A percentile compares a stretch with the other conserved stretches of the same genome.
These are phyloP conservation scores for Fusarium incarnatum DNA, from an alignment of 2,329 filamentous ascomycete species.

Conservation along the genomic window DNA sequence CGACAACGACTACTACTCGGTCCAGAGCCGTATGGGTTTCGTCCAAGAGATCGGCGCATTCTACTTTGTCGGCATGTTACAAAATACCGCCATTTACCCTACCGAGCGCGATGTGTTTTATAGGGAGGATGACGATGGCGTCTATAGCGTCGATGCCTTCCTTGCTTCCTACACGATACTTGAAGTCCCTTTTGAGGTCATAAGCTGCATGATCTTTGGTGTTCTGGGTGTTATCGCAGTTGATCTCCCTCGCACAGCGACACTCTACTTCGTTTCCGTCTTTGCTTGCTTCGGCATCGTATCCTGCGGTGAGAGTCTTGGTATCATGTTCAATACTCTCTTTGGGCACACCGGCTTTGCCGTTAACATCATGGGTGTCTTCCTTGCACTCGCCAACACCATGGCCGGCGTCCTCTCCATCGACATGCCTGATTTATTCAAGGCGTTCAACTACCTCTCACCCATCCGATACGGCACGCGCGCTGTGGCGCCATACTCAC, in stretches of 20 bases:
- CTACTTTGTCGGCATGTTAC: constrained; percentile 82
- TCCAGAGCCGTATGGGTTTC: constrained; percentile 80
- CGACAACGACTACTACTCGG: constrained; percentile 73
- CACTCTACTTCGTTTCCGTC: constrained; percentile 74
- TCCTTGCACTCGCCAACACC: constrained; percentile 76
- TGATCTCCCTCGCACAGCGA: constrained; percentile 70
- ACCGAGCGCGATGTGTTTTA: constrained; percentile 81
- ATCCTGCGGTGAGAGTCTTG: constrained; percentile 78
- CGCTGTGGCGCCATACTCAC: constrained; percentile 73
- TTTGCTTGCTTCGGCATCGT: constrained; percentile 80
- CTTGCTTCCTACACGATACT: constrained; percentile 76
- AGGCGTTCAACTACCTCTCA: constrained; percentile 76
- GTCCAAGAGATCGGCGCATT: constrained; percentile 77
- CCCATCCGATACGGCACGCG: constrained; percentile 77
- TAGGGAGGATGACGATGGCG: constrained; percentile 78
- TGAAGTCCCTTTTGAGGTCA: constrained; percentile 78
- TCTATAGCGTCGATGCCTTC: constrained; percentile 78
- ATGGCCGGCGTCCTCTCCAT: constrained; percentile 80
- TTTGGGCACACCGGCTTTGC: constrained; percentile 81
- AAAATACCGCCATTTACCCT: constrained; percentile 81
- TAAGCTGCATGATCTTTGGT: constrained; percentile 73
- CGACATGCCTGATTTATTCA: constrained; percentile 73
- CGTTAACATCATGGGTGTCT: constrained; percentile 76
- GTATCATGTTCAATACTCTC: constrained; percentile 84
- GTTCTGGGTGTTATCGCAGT: constrained; percentile 72